These are phyloP conservation scores for Vitis rupestris DNA, from an alignment of 164 flowering plant species.

Conservation along the genomic window DNA sequence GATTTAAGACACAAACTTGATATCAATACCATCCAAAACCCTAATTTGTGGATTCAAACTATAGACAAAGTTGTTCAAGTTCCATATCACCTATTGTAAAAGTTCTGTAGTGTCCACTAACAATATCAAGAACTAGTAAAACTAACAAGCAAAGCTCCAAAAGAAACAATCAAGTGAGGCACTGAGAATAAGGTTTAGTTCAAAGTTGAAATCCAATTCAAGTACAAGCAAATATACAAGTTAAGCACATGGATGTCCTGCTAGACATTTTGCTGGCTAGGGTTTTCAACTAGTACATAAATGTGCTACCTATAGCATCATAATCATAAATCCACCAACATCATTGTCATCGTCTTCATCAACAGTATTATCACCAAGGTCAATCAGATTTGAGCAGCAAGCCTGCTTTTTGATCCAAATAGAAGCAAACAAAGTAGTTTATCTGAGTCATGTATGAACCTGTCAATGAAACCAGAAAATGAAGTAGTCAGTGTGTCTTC, in stretches of 20 bases:
- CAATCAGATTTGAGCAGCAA: slow-evolving; percentile 94
- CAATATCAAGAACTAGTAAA: background rate
- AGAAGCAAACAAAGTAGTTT: slow-evolving; percentile 28
- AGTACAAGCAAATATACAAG: slow-evolving; percentile 29
- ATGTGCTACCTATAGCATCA: slow-evolving; percentile 11
- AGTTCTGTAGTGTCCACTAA: background rate
- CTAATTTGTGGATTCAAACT: too few species aligned
- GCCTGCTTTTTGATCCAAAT: slow-evolving; percentile 68
- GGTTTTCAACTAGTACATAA: slow-evolving; percentile 28
- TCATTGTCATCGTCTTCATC: slow-evolving; percentile 9
- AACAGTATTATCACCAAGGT: slow-evolving; percentile 8
- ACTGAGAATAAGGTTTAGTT: background rate
- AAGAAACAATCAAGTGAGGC: slow-evolving; percentile 2
- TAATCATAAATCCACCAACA: slow-evolving; percentile 6
- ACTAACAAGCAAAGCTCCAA: background rate
- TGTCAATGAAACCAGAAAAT: slow-evolving; percentile 7
- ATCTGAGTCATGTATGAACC: slow-evolving; percentile 27
- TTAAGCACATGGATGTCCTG: slow-evolving; percentile 19
- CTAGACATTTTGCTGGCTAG: slow-evolving; percentile 18
- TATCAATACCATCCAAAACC: too few species aligned
- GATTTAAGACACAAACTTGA: too few species aligned
- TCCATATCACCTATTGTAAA: too few species aligned
- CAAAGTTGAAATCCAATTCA: background rate
- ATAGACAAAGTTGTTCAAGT: too few species aligned
- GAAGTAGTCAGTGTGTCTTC: background rate